These are phyloP conservation scores for Recurvomyces mirabilis DNA, from an alignment of 495 filamentous ascomycete species.

Conservation along the genomic window DNA sequence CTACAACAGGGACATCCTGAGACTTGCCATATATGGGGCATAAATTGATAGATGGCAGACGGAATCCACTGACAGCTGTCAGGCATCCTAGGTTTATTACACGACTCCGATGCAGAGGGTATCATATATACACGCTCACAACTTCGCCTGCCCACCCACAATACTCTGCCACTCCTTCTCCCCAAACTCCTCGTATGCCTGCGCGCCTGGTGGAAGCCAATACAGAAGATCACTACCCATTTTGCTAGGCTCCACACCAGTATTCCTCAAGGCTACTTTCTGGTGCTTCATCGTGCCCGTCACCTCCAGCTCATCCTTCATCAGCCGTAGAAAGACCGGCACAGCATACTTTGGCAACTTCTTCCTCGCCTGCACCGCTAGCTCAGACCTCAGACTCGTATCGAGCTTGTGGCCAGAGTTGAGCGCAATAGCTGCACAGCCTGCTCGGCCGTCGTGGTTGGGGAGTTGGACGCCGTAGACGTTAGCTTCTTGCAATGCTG, in stretches of 20 bases:
- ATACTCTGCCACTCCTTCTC: conserved; percentile 17
- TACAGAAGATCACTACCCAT: conserved; percentile 17
- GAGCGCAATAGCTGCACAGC: conserved; percentile 30
- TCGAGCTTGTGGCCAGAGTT: conserved; percentile 4
- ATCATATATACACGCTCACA: conserved; percentile 1
- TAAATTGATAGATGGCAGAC: too few species aligned
- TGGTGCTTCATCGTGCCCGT: conserved; percentile 26
- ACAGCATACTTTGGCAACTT: conserved; percentile 20
- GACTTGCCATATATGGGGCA: too few species aligned
- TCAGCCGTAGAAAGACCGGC: conserved; percentile 21
- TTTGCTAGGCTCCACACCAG: conserved; percentile 21
- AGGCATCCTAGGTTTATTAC: too few species aligned
- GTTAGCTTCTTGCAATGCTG: conserved; percentile 60
- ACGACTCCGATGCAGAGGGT: background rate
- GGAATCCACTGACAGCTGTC: too few species aligned
- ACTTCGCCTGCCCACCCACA: conserved; percentile 15
- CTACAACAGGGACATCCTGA: too few species aligned
- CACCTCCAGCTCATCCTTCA: conserved; percentile 14
- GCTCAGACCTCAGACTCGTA: background rate
- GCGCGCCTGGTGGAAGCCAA: conserved; percentile 16
- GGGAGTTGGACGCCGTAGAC: conserved; percentile 69
- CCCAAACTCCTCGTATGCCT: conserved; percentile 19
- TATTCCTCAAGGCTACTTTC: conserved; percentile 21
- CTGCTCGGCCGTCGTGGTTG: conserved; percentile 33
- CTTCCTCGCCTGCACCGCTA: conserved; percentile 13